Evolutionary conservation across 164 flowering plant species (phyloP).

Genomic region (Berberis vulgaris): DNA sequence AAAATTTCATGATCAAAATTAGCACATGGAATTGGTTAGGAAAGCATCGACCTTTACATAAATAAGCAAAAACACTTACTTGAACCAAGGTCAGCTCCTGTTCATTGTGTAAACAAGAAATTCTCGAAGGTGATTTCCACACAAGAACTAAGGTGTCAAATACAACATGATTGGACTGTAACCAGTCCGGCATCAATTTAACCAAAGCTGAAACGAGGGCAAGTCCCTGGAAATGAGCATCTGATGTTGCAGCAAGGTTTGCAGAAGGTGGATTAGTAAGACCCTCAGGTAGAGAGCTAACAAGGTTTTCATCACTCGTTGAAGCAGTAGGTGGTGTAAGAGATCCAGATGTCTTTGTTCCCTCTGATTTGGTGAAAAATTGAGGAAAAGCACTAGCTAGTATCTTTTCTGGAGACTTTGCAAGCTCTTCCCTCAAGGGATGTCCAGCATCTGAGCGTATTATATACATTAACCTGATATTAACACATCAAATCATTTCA

Average conservation of each 20-base stretch:
- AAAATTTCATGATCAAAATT: too few relatives aligned
- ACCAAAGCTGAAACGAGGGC: conserved; percentile 71
- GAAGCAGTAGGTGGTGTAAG: conserved; percentile 28
- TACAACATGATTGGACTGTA: conserved; percentile 67
- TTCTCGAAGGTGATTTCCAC: conserved; percentile 95
- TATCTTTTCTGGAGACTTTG: conserved; percentile 90
- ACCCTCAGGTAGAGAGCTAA: conserved; percentile 32
- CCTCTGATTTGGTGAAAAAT: conserved; percentile 51
- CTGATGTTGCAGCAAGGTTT: conserved; percentile 30
- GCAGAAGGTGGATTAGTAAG: conserved; percentile 26
- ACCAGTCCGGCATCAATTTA: conserved; percentile 89
- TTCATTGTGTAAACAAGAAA: conserved; percentile 79
- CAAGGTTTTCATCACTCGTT: conserved; percentile 39
- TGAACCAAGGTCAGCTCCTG: conserved; percentile 86
- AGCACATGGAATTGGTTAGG: too few relatives aligned
- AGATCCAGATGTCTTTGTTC: conserved; percentile 33
- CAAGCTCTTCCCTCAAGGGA: conserved; percentile 96
- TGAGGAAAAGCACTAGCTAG: conserved; percentile 80
- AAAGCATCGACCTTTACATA: too few relatives aligned
- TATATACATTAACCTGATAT: conserved; percentile 85
- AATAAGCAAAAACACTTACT: conserved; percentile 29
- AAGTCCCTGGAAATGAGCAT: conserved; percentile 94
- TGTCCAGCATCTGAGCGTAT: conserved; percentile 98
- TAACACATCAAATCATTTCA: conserved; percentile 1
- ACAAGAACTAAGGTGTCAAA: conserved; percentile 82